Conservation (phyloP, 306 rosid species). For the Mimosa pudica region DNA sequence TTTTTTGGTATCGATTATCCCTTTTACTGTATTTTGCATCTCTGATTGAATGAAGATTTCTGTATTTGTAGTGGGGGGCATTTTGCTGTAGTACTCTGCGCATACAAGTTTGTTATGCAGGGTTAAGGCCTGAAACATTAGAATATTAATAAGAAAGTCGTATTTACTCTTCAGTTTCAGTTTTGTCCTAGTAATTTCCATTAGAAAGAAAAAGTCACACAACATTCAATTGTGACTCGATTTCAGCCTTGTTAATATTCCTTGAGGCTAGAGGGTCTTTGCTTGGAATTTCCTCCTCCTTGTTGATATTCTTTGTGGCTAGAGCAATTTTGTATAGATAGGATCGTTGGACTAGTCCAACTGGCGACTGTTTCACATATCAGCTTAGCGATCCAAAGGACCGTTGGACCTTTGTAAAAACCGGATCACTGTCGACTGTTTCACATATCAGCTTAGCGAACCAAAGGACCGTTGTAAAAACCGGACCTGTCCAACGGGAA, state of each 20-base stretch:
- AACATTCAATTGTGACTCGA: not conserved
- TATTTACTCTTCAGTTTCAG: conserved; percentile 17
- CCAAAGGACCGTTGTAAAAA: too few species aligned
- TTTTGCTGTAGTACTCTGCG: conserved; percentile 59
- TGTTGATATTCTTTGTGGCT: not conserved
- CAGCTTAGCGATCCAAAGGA: too few species aligned
- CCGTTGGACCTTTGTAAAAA: too few species aligned
- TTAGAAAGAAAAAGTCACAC: not conserved
- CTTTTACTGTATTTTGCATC: conserved; percentile 46
- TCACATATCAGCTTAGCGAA: too few species aligned
- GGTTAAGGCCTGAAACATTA: conserved; percentile 58
- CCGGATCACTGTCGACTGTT: too few species aligned
- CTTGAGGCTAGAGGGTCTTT: too few species aligned
- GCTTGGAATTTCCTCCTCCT: not conserved
- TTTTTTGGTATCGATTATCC: conserved; percentile 45
- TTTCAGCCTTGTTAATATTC: too few species aligned
- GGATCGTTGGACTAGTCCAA: too few species aligned
- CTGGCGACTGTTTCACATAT: too few species aligned
- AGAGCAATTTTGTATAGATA: not conserved
- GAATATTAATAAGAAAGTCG: conserved; percentile 40
- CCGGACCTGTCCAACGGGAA: too few species aligned
- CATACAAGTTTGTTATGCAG: conserved; percentile 49
- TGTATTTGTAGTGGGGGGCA: conserved; percentile 51
- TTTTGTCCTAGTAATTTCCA: not conserved
- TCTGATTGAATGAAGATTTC: conserved; percentile 65